A percentile compares a stretch with the other conserved stretches of the same genome.
Evolutionary conservation across 2,329 filamentous ascomycete species (phyloP).

Genomic region (Orbilia oligospora): DNA sequence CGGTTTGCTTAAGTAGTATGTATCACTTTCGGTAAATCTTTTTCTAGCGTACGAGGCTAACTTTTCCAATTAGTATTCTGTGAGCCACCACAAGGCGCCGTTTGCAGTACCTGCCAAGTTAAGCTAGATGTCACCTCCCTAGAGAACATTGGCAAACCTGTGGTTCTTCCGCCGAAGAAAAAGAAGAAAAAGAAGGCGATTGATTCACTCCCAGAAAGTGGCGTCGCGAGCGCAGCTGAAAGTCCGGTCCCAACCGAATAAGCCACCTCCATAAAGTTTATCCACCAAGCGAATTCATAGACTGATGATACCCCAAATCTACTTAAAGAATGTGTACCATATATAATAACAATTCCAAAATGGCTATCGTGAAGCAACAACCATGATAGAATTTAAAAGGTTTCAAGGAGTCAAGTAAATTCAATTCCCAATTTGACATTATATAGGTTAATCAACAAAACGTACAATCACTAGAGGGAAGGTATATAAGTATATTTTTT

Average conservation of each 20-base stretch:
- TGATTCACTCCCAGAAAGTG: conserved; percentile 70
- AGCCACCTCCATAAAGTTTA: neutral
- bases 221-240: conserved; percentile 74
- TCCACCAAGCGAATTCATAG: neutral
- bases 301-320: conserved; percentile 2
- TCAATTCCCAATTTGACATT: neutral
- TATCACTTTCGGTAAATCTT: conserved; percentile 46
- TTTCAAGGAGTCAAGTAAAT: neutral
- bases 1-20: conserved; percentile 88
- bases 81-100: conserved; percentile 74
- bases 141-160: conserved; percentile 83
- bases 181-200: conserved; percentile 75
- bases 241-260: conserved; percentile 71
- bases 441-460: neutral
- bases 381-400: neutral
- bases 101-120: conserved; percentile 87
- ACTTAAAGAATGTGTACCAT: neutral
- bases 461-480: neutral
- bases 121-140: conserved; percentile 74
- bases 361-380: no score
- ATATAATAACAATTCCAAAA: neutral
- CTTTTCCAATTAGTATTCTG: conserved; percentile 76
- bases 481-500: no score
- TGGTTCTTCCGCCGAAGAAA: conserved; percentile 80
- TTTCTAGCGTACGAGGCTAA: neutral